phyloP scores from a whole-genome alignment of 345 rosid species.

The Pugionium cornutum region DNA sequence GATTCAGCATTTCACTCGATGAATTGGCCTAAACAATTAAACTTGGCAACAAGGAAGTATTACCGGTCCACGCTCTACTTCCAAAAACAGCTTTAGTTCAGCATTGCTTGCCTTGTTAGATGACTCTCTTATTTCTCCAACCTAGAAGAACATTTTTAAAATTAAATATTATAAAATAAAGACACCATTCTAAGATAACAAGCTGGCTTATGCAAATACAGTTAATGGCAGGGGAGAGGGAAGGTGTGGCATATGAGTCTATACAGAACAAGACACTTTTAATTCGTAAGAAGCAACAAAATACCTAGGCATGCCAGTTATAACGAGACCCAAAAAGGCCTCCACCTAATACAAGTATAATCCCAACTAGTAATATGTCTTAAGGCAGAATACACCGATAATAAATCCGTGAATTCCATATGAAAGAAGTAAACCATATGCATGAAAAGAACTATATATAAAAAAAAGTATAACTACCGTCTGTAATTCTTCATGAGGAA shows the following conservation, averaged over 20 bases:
- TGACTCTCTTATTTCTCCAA: conserved; percentile 86
- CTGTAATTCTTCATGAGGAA: conserved; percentile 81
- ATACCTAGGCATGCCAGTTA: conserved; percentile 8
- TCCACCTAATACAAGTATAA: conserved; percentile 17
- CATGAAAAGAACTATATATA: neutral
- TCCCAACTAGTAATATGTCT: conserved; percentile 13
- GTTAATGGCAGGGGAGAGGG: neutral
- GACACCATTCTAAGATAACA: conserved; percentile 4
- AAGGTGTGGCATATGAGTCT: neutral
- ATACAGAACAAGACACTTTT: neutral
- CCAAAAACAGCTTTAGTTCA: conserved; percentile 85
- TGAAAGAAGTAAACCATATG: conserved; percentile 19
- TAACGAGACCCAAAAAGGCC: conserved; percentile 10
- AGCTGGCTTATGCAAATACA: conserved; percentile 10
- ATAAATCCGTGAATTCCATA: neutral
- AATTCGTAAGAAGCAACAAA: conserved; percentile 6
- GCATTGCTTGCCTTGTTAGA: conserved; percentile 76
- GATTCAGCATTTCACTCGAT: conserved; percentile 12
- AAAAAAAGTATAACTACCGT: conserved; percentile 48
- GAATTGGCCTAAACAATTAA: conserved; percentile 8
- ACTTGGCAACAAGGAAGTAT: conserved; percentile 24
- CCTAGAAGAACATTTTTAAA: conserved; percentile 49
- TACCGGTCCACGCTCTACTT: conserved; percentile 83
- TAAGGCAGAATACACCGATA: conserved; percentile 12
- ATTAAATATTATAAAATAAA: conserved; percentile 4